phyloP scores from a whole-genome alignment of 768 basidiomycete species.

The Boletellus sp. region DNA sequence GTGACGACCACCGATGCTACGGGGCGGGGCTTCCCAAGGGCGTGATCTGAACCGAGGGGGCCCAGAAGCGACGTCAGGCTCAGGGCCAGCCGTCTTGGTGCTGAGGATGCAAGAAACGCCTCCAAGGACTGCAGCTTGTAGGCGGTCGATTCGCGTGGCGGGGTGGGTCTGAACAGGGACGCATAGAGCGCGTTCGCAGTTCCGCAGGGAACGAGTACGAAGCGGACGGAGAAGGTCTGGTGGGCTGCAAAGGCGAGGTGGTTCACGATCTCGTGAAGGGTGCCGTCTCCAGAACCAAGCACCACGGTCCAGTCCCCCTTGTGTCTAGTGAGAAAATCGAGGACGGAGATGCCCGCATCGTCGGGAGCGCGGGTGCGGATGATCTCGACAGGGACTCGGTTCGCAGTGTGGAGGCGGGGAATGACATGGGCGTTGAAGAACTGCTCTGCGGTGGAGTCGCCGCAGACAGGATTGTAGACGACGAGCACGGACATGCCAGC shows the following conservation, averaged over 20 bases:
- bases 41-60: slow-evolving; percentile 24
- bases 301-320: slow-evolving; percentile 43
- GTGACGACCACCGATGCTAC: slow-evolving; percentile 75
- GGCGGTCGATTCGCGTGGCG: slow-evolving; percentile 22
- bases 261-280: slow-evolving; percentile 84
- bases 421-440: slow-evolving; percentile 61
- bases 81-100: slow-evolving; percentile 46
- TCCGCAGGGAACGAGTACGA: slow-evolving; percentile 68
- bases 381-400: slow-evolving; percentile 33
- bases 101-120: slow-evolving; percentile 42
- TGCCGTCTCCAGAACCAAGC: slow-evolving; percentile 87
- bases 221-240: slow-evolving; percentile 28
- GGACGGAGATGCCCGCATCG: slow-evolving; percentile 51
- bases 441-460: slow-evolving; percentile 50
- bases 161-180: slow-evolving; percentile 61
- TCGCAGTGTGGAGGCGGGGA: slow-evolving; percentile 49
- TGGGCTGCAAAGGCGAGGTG: slow-evolving; percentile 35
- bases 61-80: slow-evolving; percentile 47
- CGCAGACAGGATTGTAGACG: slow-evolving; percentile 76
- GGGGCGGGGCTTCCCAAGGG: slow-evolving; percentile 13
- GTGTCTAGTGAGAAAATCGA: slow-evolving; percentile 37
- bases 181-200: slow-evolving; percentile 93
- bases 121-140: slow-evolving; percentile 57
- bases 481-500: slow-evolving; percentile 49
- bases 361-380: slow-evolving; percentile 49